Percentiles rank a stretch among this genome's conserved stretches.
These are phyloP conservation scores for Tilletia caries DNA, from an alignment of 1,284 basidiomycete genomes.

Conservation along the genomic window DNA sequence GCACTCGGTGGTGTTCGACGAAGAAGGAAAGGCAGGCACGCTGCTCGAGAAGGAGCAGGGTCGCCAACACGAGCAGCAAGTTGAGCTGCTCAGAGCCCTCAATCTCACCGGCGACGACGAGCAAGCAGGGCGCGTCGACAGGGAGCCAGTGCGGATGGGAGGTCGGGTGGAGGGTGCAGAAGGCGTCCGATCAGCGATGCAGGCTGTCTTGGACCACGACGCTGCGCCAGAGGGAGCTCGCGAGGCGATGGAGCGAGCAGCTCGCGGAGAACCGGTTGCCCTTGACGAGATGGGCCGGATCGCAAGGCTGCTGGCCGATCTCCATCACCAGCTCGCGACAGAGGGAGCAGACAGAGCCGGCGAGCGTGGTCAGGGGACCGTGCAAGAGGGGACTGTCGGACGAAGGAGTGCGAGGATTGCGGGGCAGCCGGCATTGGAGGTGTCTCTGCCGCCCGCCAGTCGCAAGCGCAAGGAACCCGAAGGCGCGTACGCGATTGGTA, in stretches of 20 bases:
- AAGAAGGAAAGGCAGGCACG: neutral
- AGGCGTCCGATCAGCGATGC: too few species aligned
- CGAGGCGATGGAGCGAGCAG: neutral
- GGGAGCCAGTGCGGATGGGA: too few species aligned
- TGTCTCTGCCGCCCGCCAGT: neutral
- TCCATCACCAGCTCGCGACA: neutral
- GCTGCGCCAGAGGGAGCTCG: too few species aligned
- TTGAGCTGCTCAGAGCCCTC: neutral
- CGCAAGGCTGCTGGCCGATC: neutral
- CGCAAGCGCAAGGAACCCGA: neutral
- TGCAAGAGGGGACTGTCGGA: neutral
- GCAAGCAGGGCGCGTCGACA: neutral
- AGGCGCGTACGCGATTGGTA: neutral
- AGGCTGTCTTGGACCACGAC: neutral
- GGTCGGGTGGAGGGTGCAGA: too few species aligned
- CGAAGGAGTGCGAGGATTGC: neutral
- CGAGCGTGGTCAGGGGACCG: neutral
- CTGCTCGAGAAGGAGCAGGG: neutral
- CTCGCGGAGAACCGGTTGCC: too few species aligned
- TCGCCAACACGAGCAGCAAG: neutral
- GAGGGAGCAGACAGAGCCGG: neutral
- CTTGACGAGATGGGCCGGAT: too few species aligned
- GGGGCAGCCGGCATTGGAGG: neutral
- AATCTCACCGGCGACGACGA: neutral
- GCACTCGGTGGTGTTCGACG: neutral